Conservation (phyloP, 1,139 yeast genomes). For the Scheffersomyces cryptocercus region DNA sequence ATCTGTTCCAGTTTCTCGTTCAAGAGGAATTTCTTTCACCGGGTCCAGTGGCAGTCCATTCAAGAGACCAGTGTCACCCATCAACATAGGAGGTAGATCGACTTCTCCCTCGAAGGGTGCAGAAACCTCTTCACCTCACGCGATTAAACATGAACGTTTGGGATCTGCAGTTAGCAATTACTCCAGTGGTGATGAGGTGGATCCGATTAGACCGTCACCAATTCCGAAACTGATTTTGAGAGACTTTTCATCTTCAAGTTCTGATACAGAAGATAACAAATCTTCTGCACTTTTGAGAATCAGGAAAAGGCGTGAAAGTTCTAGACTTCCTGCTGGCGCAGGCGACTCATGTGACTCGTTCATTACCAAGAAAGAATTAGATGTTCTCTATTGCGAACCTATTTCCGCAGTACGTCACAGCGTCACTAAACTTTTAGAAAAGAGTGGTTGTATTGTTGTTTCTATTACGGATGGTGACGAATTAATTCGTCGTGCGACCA, state of each 20-base stretch:
- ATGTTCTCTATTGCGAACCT: slow-evolving; percentile 82
- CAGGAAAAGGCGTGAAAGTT: slow-evolving; percentile 56
- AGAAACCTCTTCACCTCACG: slow-evolving; percentile 17
- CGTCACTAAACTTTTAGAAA: slow-evolving; percentile 62
- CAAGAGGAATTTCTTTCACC: slow-evolving; percentile 42
- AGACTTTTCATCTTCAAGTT: slow-evolving; percentile 64
- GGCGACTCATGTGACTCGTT: slow-evolving; percentile 11
- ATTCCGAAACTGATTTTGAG: slow-evolving; percentile 29
- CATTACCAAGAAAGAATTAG: slow-evolving; percentile 37
- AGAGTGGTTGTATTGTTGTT: slow-evolving; percentile 79
- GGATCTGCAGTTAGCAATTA: slow-evolving; percentile 35
- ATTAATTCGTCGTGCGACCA: slow-evolving; percentile 76
- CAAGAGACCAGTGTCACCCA: slow-evolving; percentile 35
- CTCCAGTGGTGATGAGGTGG: slow-evolving; percentile 40
- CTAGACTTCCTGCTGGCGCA: slow-evolving; percentile 28
- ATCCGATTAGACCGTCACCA: slow-evolving; percentile 28
- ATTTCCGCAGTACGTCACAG: slow-evolving; percentile 80
- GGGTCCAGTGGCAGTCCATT: slow-evolving; percentile 32
- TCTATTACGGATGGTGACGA: slow-evolving; percentile 82
- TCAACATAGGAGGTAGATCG: slow-evolving; percentile 17
- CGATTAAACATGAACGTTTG: slow-evolving; percentile 32
- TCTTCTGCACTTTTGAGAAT: slow-evolving; percentile 56
- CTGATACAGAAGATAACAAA: slow-evolving; percentile 67
- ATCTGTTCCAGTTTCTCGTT: slow-evolving; percentile 34
- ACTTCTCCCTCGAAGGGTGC: slow-evolving; percentile 27